Conservation (phyloP, 2,329 filamentous ascomycete species). For the Coniochaeta ligniaria region DNA sequence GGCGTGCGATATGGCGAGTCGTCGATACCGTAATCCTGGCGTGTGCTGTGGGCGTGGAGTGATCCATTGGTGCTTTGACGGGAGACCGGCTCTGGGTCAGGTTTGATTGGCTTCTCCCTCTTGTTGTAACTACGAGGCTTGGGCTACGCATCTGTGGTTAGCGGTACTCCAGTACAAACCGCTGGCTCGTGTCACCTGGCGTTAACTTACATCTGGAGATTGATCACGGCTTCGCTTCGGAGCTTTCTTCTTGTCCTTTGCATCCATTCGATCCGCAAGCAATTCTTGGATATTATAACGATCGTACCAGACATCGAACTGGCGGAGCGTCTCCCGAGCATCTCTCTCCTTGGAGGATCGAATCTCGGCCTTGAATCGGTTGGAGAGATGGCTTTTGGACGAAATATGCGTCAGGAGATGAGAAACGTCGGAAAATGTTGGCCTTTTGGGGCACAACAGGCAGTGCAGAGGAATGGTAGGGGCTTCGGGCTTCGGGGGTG, state of each 20-base stretch:
- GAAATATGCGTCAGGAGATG: constrained; percentile 88
- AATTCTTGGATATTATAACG: constrained; percentile 63
- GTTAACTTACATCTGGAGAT: constrained; percentile 9
- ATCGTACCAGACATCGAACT: constrained; percentile 74
- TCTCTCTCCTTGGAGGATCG: constrained; percentile 58
- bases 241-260: constrained; percentile 60
- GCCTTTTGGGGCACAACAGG: constrained; percentile 73
- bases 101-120: background rate
- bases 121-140: background rate
- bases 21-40: background rate
- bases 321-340: constrained; percentile 54
- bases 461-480: constrained; percentile 64
- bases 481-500: constrained; percentile 4
- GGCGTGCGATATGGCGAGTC: constrained; percentile 14
- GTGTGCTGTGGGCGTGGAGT: constrained; percentile 2
- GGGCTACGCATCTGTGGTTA: background rate
- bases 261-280: constrained; percentile 69
- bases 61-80: constrained; percentile 13
- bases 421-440: constrained; percentile 81
- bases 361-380: constrained; percentile 76
- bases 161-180: background rate
- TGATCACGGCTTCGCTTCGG: constrained; percentile 16
- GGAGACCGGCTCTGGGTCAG: background rate
- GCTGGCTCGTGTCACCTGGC: background rate
- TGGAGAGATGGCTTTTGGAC: constrained; percentile 85